Evolutionary conservation across 2,329 filamentous ascomycete genomes (phyloP).

Genomic region (Venturia aucupariae): DNA sequence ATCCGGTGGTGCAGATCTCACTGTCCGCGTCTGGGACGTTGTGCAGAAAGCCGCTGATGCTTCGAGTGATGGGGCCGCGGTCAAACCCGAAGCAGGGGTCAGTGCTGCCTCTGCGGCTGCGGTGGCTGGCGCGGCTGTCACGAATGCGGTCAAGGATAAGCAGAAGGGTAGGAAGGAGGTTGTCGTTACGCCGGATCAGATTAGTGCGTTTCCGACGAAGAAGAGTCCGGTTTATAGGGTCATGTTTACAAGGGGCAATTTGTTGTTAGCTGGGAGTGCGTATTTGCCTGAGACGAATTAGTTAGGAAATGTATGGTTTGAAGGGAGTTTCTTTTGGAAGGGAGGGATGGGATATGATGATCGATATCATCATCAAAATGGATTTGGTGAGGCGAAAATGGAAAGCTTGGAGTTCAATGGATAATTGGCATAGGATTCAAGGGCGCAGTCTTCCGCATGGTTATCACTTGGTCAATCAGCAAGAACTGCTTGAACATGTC

Average conservation of each 20-base stretch:
- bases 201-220: constrained; percentile 91
- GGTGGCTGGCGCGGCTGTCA: constrained; percentile 15
- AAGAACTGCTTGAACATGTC: not conserved
- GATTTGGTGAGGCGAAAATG: not conserved
- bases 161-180: constrained; percentile 82
- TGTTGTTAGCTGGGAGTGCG: constrained; percentile 75
- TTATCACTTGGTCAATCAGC: not conserved
- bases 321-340: not conserved
- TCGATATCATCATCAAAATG: not conserved
- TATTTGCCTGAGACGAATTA: constrained; percentile 11
- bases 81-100: constrained; percentile 37
- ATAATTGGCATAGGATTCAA: not conserved
- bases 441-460: not conserved
- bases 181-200: constrained; percentile 84
- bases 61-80: constrained; percentile 37
- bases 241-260: constrained; percentile 88
- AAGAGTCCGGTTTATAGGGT: constrained; percentile 92
- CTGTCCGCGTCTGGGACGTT: constrained; percentile 90
- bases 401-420: not conserved
- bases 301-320: not conserved
- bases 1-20: constrained; percentile 84
- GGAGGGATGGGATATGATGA: not conserved
- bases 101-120: constrained; percentile 42
- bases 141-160: constrained; percentile 22
- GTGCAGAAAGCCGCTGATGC: constrained; percentile 52